Conservation (phyloP, 352 stramenopile genomes). For the Pythium biforme region DNA sequence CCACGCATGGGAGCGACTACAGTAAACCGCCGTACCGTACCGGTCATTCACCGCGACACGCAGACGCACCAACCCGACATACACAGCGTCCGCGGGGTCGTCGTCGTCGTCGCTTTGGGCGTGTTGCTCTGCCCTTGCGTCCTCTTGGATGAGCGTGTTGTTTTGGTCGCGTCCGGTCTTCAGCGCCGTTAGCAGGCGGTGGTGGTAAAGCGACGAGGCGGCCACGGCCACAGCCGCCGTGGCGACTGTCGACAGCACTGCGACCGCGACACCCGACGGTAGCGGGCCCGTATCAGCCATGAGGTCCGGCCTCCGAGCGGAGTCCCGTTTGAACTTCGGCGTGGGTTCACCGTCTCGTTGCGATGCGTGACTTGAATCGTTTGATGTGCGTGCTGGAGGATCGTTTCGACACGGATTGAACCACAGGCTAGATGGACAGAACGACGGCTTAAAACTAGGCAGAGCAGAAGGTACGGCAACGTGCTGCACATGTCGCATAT, state of each 20-base stretch:
- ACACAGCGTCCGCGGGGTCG: constrained; percentile 21
- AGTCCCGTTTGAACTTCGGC: too few relatives aligned
- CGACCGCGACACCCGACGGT: too few relatives aligned
- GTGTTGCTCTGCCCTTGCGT: not conserved
- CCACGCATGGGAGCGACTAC: not conserved
- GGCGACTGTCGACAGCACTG: not conserved
- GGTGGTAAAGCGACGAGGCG: not conserved
- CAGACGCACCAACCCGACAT: constrained; percentile 51
- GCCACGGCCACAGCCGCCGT: not conserved
- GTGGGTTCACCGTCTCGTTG: too few relatives aligned
- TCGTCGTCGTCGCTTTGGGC: not conserved
- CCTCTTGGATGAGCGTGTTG: too few relatives aligned
- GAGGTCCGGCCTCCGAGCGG: too few relatives aligned
- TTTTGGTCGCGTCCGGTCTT: not conserved
- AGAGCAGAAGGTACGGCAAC: too few relatives aligned
- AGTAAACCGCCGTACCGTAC: constrained; percentile 11
- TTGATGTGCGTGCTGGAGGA: too few relatives aligned
- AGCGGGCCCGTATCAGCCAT: not conserved
- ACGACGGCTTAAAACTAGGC: too few relatives aligned
- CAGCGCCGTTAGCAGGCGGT: not conserved
- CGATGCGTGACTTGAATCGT: too few relatives aligned
- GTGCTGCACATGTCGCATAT: too few relatives aligned
- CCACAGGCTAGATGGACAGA: not conserved
- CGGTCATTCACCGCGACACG: constrained; percentile 57
- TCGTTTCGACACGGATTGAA: not conserved